phyloP scores from a whole-genome alignment of 1,284 basidiomycete genomes.

The Pisolithus thermaeus region DNA sequence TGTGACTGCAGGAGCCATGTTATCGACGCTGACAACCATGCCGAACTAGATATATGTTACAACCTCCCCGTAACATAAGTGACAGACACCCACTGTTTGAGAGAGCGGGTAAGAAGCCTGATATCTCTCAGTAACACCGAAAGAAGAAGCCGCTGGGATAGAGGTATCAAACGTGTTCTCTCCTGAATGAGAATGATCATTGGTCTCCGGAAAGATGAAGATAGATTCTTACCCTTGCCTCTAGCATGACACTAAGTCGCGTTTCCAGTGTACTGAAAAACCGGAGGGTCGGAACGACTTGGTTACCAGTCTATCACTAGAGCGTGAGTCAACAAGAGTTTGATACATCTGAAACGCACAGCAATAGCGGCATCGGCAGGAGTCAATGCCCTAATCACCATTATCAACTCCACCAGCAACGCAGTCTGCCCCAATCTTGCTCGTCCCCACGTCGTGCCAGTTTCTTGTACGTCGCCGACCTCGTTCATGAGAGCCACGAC shows the following conservation, averaged over 20 bases:
- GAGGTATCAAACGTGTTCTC: conserved; percentile 39
- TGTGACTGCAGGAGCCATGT: conserved; percentile 45
- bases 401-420: conserved; percentile 59
- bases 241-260: conserved; percentile 52
- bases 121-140: conserved; percentile 57
- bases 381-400: conserved; percentile 40
- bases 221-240: conserved; percentile 47
- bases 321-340: not conserved
- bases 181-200: conserved; percentile 38
- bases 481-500: conserved; percentile 63
- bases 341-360: conserved; percentile 24
- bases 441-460: conserved; percentile 35
- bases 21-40: conserved; percentile 51
- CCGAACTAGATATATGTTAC: conserved; percentile 34
- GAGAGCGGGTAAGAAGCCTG: conserved; percentile 51
- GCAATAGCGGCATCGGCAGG: conserved; percentile 34
- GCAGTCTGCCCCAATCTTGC: conserved; percentile 62
- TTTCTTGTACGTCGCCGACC: conserved; percentile 25
- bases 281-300: conserved; percentile 34
- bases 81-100: conserved; percentile 48
- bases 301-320: conserved; percentile 28
- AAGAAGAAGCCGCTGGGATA: conserved; percentile 53
- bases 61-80: conserved; percentile 1
- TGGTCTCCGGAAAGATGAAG: not conserved
- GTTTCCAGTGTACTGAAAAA: conserved; percentile 57